A percentile compares a stretch with the other conserved stretches of the same genome.
Evolutionary conservation across 1,284 basidiomycete genomes (phyloP).

Genomic region (Ustilago curta): DNA sequence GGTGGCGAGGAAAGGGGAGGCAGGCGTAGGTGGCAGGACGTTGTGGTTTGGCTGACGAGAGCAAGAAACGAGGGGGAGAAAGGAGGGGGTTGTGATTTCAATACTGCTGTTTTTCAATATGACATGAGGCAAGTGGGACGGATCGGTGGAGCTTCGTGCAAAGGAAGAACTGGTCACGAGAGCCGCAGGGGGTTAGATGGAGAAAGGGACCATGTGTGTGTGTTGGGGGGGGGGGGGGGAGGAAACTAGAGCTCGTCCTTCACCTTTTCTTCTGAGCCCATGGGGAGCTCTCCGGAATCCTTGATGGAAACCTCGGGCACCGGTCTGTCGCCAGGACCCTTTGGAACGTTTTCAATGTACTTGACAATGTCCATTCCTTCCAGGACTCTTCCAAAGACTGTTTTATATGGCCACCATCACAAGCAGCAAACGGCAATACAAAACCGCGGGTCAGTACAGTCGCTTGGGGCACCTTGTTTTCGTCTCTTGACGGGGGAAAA

Average conservation of each 20-base stretch:
- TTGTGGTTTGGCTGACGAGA: background rate
- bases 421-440: constrained; percentile 59
- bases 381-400: constrained; percentile 65
- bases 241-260: constrained; percentile 61
- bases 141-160: too few species aligned
- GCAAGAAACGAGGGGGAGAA: constrained; percentile 4
- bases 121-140: background rate
- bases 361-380: constrained; percentile 66
- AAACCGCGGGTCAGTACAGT: constrained; percentile 72
- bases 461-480: too few species aligned
- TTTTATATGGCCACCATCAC: background rate
- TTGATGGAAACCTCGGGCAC: constrained; percentile 53
- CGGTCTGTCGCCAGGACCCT: constrained; percentile 60
- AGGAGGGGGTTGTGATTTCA: constrained; percentile 26
- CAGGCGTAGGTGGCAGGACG: background rate
- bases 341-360: constrained; percentile 63
- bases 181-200: too few species aligned
- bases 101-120: constrained; percentile 19
- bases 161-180: too few species aligned
- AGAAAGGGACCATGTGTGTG: too few species aligned
- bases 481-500: too few species aligned
- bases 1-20: background rate
- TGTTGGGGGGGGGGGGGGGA: too few species aligned
- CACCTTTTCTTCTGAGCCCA: constrained; percentile 37
- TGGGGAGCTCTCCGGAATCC: constrained; percentile 59